Evolutionary conservation across 1,284 basidiomycete species (phyloP), one percentile per base, ranked within the genome.

Genomic region (Mrakiaceae sp.): DNA sequence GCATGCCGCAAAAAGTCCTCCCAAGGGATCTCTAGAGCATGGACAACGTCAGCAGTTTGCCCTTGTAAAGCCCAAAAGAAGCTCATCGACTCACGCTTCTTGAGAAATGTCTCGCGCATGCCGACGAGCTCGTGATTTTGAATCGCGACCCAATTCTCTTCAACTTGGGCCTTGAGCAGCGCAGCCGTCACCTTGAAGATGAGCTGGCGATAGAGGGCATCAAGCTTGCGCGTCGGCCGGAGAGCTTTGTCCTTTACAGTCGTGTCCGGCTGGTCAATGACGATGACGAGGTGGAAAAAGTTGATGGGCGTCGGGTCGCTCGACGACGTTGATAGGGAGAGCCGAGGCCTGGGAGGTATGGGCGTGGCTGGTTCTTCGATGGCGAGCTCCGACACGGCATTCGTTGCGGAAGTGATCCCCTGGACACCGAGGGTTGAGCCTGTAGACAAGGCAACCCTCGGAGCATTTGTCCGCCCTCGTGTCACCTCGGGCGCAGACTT

Each of bases 181-280:
- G 92, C 90, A 2, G 92, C 93, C 2, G 91, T 89, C 68, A 92
- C 80, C 7, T 87, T 86, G 76, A 94, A 90, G 0, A 87, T 86
- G 58, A 94, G 82, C 71, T 93, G 90, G 68, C 89, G 83, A 73
- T 96, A 96, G 56, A 90, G 82, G 43, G 84, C 82, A 88, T 73
- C 84, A 84, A 64, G 82, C 42, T 66, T 67, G 6, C 73, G 67
- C 52, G 76, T 74, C 3, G 90, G 88, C 52, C 50, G 4, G 27
- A 58, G 49, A 46, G 48, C 48, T 42, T 50, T 39, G 6, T 44
- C 59, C 49, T 53, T 55, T 50, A 43, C 44, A 43, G 47, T 56
- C 39, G 48, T 50, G 75, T 96, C 91, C 0, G 92, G 91, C 46
- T 89, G 81, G 75, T 96, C 92, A 59, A 94, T 79, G 8, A 95